Conservation (phyloP, 2,329 filamentous ascomycete genomes). For the Didymella lethalis region DNA sequence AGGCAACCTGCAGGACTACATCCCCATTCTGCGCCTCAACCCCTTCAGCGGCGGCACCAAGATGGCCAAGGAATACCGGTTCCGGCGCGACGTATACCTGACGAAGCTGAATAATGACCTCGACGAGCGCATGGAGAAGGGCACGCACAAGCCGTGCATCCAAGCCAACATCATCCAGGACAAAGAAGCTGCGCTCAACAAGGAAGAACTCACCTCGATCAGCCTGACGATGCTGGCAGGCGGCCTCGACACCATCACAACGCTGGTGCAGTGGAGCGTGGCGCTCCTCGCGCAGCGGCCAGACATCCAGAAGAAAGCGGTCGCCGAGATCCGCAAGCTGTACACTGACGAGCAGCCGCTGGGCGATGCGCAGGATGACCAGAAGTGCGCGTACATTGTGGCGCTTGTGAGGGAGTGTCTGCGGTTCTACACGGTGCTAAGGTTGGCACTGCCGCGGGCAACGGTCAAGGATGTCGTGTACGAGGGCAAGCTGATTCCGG, state of each 20-base stretch:
- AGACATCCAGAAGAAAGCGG: constrained; percentile 69
- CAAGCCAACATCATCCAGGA: constrained; percentile 72
- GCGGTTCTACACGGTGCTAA: constrained; percentile 68
- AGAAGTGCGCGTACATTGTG: constrained; percentile 69
- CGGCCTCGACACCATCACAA: constrained; percentile 72
- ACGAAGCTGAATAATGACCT: constrained; percentile 65
- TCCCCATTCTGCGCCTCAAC: constrained; percentile 66
- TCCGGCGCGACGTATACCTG: constrained; percentile 68
- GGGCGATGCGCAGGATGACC: constrained; percentile 68
- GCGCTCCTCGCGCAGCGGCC: constrained; percentile 66
- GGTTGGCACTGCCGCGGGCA: constrained; percentile 67
- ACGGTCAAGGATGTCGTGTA: constrained; percentile 68
- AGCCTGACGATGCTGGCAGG: constrained; percentile 74
- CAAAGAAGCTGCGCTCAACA: constrained; percentile 68
- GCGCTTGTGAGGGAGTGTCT: constrained; percentile 70
- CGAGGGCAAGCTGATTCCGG: constrained; percentile 65
- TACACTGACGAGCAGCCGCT: constrained; percentile 63
- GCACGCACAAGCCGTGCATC: constrained; percentile 69
- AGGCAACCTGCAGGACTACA: constrained; percentile 68
- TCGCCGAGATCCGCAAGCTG: constrained; percentile 63
- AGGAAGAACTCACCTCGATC: constrained; percentile 70
- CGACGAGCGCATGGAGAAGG: constrained; percentile 67
- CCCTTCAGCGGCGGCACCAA: constrained; percentile 67
- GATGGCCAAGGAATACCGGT: constrained; percentile 67
- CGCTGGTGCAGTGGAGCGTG: constrained; percentile 70